These are phyloP conservation scores for Dactylellina sp. DNA, from an alignment of 2,329 filamentous ascomycete genomes.

Conservation along the genomic window DNA sequence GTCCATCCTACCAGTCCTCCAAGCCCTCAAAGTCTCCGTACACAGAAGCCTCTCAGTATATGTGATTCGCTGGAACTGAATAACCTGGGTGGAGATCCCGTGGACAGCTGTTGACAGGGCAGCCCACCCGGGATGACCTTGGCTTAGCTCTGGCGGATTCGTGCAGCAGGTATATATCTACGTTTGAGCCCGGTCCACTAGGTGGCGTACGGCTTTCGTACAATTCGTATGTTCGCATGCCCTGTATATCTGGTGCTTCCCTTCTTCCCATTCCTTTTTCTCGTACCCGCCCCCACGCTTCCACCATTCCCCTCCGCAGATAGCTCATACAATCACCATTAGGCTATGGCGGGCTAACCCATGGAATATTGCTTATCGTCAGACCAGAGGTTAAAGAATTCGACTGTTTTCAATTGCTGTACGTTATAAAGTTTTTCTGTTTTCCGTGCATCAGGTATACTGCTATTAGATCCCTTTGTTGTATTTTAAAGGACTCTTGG, in stretches of 20 bases:
- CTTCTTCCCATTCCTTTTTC: neutral
- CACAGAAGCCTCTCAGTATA: constrained; percentile 6
- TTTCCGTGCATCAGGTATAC: too few relatives aligned
- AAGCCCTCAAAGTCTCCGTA: too few relatives aligned
- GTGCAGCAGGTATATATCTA: constrained; percentile 2
- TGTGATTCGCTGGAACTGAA: constrained; percentile 26
- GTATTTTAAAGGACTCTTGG: neutral
- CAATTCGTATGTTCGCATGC: constrained; percentile 5
- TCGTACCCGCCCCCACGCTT: neutral
- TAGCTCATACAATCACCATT: too few relatives aligned
- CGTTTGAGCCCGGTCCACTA: neutral
- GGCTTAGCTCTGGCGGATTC: neutral
- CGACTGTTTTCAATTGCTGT: too few relatives aligned
- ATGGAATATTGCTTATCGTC: too few relatives aligned
- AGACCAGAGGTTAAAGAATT: too few relatives aligned
- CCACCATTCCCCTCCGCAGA: too few relatives aligned
- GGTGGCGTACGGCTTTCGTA: neutral
- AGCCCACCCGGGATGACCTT: constrained; percentile 16
- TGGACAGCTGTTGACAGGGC: constrained; percentile 15
- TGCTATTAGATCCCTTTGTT: too few relatives aligned
- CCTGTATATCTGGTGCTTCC: neutral
- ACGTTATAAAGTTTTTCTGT: too few relatives aligned
- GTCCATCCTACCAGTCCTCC: neutral
- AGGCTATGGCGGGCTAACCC: too few relatives aligned
- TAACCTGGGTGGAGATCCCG: constrained; percentile 29